Evolutionary conservation across 805 yeast species (phyloP).

Genomic region (Hanseniaspora hatyaiensis): DNA sequence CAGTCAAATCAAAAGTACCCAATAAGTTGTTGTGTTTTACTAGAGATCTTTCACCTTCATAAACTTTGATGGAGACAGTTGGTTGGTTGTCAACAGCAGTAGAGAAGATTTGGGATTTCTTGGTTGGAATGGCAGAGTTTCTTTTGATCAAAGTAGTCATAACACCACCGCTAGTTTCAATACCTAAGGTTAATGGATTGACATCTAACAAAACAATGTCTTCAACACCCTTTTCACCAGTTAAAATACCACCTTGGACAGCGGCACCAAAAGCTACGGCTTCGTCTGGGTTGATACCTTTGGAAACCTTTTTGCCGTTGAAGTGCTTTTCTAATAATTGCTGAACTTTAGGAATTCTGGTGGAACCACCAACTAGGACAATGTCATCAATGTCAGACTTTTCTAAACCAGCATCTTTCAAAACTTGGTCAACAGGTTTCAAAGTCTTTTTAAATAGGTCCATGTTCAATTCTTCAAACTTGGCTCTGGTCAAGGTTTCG

Average conservation of each 20-base stretch:
- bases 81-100: constrained; percentile 96
- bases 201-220: constrained; percentile 85
- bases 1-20: constrained; percentile 76
- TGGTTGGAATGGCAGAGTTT: constrained; percentile 91
- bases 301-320: constrained; percentile 89
- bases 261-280: constrained; percentile 99
- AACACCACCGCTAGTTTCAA: constrained; percentile 94
- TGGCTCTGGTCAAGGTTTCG: constrained; percentile 91
- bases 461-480: constrained; percentile 90
- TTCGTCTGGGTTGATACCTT: constrained; percentile 98
- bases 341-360: constrained; percentile 98
- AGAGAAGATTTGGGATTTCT: constrained; percentile 88
- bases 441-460: constrained; percentile 88
- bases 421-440: constrained; percentile 91
- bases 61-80: constrained; percentile 86
- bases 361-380: constrained; percentile 97
- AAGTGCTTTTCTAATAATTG: constrained; percentile 81
- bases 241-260: constrained; percentile 94
- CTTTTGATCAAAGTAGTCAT: constrained; percentile 92
- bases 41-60: constrained; percentile 91
- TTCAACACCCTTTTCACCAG: constrained; percentile 90
- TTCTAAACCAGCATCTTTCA: constrained; percentile 83
- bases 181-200: constrained; percentile 87
- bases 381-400: constrained; percentile 85
- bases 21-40: constrained; percentile 85